phyloP scores from a whole-genome alignment of 1,284 basidiomycete genomes.

The Abortiporus biennis region DNA sequence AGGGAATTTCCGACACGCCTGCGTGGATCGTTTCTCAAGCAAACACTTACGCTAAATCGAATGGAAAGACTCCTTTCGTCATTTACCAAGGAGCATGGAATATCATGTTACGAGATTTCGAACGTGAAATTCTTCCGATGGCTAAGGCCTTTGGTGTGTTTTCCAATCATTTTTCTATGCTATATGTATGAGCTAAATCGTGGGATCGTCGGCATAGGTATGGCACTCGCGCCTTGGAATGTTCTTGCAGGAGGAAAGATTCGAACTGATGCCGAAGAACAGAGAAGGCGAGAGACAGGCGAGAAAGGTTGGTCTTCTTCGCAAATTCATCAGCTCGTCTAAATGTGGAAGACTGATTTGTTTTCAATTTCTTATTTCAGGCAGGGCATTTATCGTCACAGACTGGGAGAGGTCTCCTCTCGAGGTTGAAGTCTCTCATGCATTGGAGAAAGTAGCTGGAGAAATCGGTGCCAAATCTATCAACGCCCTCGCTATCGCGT shows the following conservation, averaged over 20 bases:
- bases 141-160: background rate
- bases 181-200: background rate
- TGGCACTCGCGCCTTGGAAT: slow-evolving; percentile 41
- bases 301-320: slow-evolving; percentile 26
- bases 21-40: slow-evolving; percentile 48
- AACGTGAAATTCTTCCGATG: slow-evolving; percentile 57
- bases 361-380: slow-evolving; percentile 1
- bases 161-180: background rate
- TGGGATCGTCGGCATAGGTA: background rate
- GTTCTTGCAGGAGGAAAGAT: slow-evolving; percentile 42
- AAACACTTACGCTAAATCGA: slow-evolving; percentile 43
- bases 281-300: slow-evolving; percentile 30
- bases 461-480: slow-evolving; percentile 34
- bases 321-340: background rate
- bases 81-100: slow-evolving; percentile 51
- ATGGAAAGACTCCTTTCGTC: slow-evolving; percentile 25
- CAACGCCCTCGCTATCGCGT: slow-evolving; percentile 39
- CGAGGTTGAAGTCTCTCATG: slow-evolving; percentile 31
- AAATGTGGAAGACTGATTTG: too few relatives aligned
- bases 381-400: slow-evolving; percentile 18
- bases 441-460: slow-evolving; percentile 37
- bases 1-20: slow-evolving; percentile 36
- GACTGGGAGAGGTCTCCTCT: slow-evolving; percentile 34
- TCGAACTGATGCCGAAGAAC: slow-evolving; percentile 39
- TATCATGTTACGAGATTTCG: slow-evolving; percentile 38